Percentiles rank a stretch among this genome's conserved stretches.
These are phyloP conservation scores for Mallotus japonicus DNA, from an alignment of 441 rosid genomes.

Conservation along the genomic window DNA sequence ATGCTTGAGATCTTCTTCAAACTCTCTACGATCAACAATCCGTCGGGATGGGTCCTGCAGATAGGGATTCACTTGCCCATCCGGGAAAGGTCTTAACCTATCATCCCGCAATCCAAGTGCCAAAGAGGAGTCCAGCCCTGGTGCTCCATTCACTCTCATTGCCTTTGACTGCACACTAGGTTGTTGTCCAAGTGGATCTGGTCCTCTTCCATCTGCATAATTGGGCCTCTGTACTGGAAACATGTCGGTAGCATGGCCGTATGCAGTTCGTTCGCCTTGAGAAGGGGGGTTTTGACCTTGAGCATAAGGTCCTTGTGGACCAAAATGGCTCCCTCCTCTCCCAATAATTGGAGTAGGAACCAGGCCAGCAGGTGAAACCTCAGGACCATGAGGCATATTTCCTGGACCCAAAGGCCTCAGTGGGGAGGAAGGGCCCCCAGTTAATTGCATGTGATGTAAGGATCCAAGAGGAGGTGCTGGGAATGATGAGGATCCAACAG, in stretches of 20 bases:
- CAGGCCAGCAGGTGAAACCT: conserved; percentile 31
- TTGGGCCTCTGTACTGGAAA: conserved; percentile 31
- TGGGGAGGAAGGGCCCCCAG: conserved; percentile 38
- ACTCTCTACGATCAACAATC: conserved; percentile 36
- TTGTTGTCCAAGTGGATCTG: conserved; percentile 37
- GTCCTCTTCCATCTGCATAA: conserved; percentile 35
- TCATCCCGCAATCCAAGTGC: conserved; percentile 32
- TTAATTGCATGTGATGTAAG: conserved; percentile 34
- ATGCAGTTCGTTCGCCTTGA: conserved; percentile 19
- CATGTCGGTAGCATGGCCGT: conserved; percentile 35
- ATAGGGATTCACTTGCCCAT: conserved; percentile 37
- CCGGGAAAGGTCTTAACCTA: conserved; percentile 39
- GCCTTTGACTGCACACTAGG: conserved; percentile 27
- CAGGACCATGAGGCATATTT: conserved; percentile 32
- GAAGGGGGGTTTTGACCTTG: conserved; percentile 29
- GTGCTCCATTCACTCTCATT: conserved; percentile 39
- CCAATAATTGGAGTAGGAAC: conserved; percentile 36
- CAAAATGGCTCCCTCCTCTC: conserved; percentile 38
- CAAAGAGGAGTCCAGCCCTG: conserved; percentile 32
- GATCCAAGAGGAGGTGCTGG: conserved; percentile 43
- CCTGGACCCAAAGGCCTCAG: conserved; percentile 43
- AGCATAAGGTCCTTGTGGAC: conserved; percentile 36
- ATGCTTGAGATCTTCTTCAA: conserved; percentile 50
- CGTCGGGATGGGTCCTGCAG: conserved; percentile 35
- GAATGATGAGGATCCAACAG: conserved; percentile 39